Base-by-base conservation (phyloP, 768 basidiomycete species). In the Boletus coccyginus region DNA sequence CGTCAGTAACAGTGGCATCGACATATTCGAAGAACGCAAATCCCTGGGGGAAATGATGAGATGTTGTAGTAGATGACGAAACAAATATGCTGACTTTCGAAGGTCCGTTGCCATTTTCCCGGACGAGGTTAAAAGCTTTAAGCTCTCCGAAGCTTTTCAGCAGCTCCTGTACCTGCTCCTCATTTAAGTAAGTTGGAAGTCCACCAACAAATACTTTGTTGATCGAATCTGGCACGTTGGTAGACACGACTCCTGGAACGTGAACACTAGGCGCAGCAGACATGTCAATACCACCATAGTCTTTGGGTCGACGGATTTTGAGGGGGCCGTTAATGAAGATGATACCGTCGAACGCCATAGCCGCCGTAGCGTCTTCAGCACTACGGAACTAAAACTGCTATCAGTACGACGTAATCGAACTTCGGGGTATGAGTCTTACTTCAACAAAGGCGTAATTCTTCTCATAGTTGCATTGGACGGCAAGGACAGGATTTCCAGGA, bases 1-100 rank as follows among this genome's bases (percentile, higher is more conserved):
- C 85, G 62, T 98, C 97, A 57, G 97, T 99, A 55, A 94, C 87
- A 48, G 71, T 73, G 16, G 84, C 75, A 68, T 99, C 97, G 58
- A 91, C 87, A 73, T 98, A 99, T 80, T 99, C 97, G 76, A 94
- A 96, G 80, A 99, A 98, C 4, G 97, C 97, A 73, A 97, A 99
- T 65, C 97, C 97, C 96, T 98, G 65, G 5, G 33, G 16, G 47
- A 44, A 54, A 21, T 14, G 35, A 12, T 61, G 17, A 65, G 53
- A 38, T 2, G 35, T 43, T 46, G 44, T 10, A 17, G 33, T 2
- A 8, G 0, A 35, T 39, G 10, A 35, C 7, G 48, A 56, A 19
- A 38, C 31, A 38, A 58, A 46, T 24, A 24, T 29, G 42, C 75
- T 47, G 57, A 90, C 95, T 81, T 98, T 98, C 9, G 92, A 96